Evolutionary conservation across 1,139 yeast species (phyloP), one percentile per base, ranked within the genome.

Genomic region (Sugiyamaella pinicola): DNA sequence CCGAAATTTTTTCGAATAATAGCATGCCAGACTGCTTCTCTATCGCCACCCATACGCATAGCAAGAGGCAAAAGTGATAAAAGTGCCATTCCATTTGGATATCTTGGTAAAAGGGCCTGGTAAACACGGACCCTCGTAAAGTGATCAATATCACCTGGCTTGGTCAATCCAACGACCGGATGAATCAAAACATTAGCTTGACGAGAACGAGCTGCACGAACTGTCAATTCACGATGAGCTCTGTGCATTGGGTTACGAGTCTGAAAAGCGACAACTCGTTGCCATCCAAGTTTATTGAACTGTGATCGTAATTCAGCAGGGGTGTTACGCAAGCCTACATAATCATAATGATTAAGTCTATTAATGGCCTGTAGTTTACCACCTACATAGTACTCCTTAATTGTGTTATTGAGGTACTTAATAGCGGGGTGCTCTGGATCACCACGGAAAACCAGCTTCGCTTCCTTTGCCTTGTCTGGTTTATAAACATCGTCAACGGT

Each of bases 11-110:
- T 88, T 75, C 98, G 86, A 69, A 91, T 91, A 68, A 91, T 86
- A 22, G 97, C 96, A 70, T 91, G 98, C 98, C 98, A 91, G 51
- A 91, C 86, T 31, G 98, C 98, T 75, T 91, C 98, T 71, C 96
- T 84, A 72, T 93, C 97, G 72, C 98, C 98, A 58, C 95, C 97
- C 98, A 91, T 91, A 79, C 98, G 84, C 98, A 91, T 91, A 47
- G 98, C 98, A 65, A 91, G 78, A 15, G 98, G 98, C 67, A 91
- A 78, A 61, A 91, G 77, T 10, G 97, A 85, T 59, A 91, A 78
- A 61, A 88, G 82, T 10, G 97, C 98, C 80, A 91, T 84, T 54
- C 96, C 96, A 57, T 84, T 86, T 54, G 98, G 98, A 73, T 87
- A 91, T 67, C 93, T 85, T 72, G 90, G 87, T 71, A 91, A 81